phyloP scores from a whole-genome alignment of 2,329 filamentous ascomycete genomes.

The Fusarium dlaminii region DNA sequence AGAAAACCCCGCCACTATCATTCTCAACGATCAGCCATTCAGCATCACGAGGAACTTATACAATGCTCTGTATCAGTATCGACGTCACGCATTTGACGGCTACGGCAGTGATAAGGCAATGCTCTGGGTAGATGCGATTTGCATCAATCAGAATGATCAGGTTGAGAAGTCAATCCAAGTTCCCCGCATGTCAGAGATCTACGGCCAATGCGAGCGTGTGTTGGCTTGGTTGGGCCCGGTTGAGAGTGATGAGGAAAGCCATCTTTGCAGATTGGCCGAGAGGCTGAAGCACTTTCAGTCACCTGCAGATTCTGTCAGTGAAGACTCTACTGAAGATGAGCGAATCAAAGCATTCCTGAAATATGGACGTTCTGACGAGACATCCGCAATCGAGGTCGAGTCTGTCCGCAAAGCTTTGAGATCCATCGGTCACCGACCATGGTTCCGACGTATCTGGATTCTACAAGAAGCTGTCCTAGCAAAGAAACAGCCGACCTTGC shows the following conservation, averaged over 20 bases:
- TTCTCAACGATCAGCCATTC: neutral
- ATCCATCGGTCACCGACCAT: neutral
- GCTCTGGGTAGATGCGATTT: conserved; percentile 19
- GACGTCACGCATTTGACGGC: accelerated
- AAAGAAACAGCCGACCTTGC: neutral
- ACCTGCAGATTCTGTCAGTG: accelerated
- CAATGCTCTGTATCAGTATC: conserved; percentile 7
- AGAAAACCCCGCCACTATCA: neutral
- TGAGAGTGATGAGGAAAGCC: accelerated
- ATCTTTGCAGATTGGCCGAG: neutral
- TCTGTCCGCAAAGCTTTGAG: neutral
- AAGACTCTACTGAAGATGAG: accelerated
- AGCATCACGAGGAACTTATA: conserved; percentile 1
- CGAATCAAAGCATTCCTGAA: neutral
- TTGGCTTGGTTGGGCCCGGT: conserved; percentile 12
- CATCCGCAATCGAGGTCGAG: neutral
- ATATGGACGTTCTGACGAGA: accelerated
- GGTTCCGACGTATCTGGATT: conserved; percentile 27
- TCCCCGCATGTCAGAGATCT: conserved; percentile 24
- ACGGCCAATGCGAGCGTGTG: conserved; percentile 15
- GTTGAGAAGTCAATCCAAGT: conserved; percentile 13
- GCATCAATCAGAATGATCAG: conserved; percentile 17
- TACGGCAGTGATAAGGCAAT: accelerated
- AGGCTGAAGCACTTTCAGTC: neutral
- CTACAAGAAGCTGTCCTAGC: conserved; percentile 18